Base-by-base conservation (phyloP, 176 grass and related monocot species). In the Juncus inflexus region DNA sequence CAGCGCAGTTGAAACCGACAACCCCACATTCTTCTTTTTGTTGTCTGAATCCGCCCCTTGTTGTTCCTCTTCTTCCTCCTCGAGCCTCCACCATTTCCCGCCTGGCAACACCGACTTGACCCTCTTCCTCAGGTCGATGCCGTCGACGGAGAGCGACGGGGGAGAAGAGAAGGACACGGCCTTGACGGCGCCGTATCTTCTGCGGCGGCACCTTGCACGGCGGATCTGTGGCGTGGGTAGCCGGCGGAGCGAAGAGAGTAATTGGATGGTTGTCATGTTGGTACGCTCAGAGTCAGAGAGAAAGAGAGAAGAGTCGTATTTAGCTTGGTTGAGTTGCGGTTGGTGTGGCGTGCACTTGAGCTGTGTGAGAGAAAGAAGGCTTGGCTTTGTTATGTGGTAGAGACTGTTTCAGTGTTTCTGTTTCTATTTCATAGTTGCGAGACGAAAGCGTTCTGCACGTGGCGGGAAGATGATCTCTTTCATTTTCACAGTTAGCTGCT, bases 21-120 rank as follows among this genome's bases (percentile, higher is more conserved):
- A 42, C 42, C 74, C 87, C 66, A 78, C 79, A 78, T 12, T 70
- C 81, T 75, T 78, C 75, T 73, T 72, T 70, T 49, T 74, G 64
- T 62, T 74, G 64, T 62, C 66, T 67, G 15, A 35, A 52, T 60
- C 69, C 3, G 11, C 66, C 38, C 67, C 77, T 11, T 58, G 64
- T 38, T n/a, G n/a, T n/a, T n/a, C n/a, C n/a, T 66, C 73, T 2
- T 80, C 87, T 38, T 75, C 77, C n/a, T 83, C 66, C 65, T 91
- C 92, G 9, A 97, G 81, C 45, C 89, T 84, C 92, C 92, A 91
- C 92, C 92, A 97, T 39, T 68, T 86, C 6, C 92, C 92, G 2
- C 92, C 92, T 10, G 92, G 87, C 2, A 91, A 64, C 19, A 97
- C 74, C 77, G 84, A 83, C 40, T 86, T 73, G 65, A 97, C 76